These are phyloP conservation scores for Cryptococcus amylolentus DNA, from an alignment of 1,284 basidiomycete species.

Conservation along the genomic window DNA sequence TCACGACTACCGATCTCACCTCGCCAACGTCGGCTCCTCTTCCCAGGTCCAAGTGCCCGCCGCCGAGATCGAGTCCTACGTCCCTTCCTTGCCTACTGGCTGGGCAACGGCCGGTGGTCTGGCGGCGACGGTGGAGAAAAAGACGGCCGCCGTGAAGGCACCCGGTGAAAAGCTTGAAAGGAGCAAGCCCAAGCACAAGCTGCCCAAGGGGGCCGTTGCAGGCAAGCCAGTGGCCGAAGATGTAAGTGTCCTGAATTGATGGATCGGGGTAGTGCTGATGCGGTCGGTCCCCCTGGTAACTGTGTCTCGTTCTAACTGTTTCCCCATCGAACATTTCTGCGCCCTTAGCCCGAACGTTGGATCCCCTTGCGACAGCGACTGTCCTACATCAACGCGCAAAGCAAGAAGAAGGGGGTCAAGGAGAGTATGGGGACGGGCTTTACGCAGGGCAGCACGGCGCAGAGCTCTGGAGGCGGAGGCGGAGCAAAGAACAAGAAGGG, in stretches of 20 bases:
- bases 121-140: conserved; percentile 13
- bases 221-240: conserved; percentile 42
- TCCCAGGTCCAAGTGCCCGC: conserved; percentile 13
- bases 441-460: conserved; percentile 33
- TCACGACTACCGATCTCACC: conserved; percentile 59
- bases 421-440: conserved; percentile 40
- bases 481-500: conserved; percentile 30
- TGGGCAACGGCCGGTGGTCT: conserved; percentile 30
- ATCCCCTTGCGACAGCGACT: conserved; percentile 42
- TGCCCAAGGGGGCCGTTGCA: conserved; percentile 43
- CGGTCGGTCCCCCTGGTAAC: background rate
- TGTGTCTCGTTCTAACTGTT: background rate
- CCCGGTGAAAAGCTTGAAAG: conserved; percentile 6
- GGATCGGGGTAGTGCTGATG: background rate
- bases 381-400: conserved; percentile 29
- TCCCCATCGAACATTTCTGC: background rate
- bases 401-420: conserved; percentile 38
- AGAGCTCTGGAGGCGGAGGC: conserved; percentile 13
- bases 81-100: conserved; percentile 39
- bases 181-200: conserved; percentile 32
- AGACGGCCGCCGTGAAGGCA: conserved; percentile 13
- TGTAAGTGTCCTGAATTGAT: conserved; percentile 28
- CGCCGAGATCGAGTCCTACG: conserved; percentile 36
- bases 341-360: conserved; percentile 48
- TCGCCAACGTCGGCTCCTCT: conserved; percentile 20